Percentiles rank a stretch among this genome's conserved stretches.
phyloP scores from a whole-genome alignment of 1,139 yeast genomes.

The Kurtzmaniella natalensis region DNA sequence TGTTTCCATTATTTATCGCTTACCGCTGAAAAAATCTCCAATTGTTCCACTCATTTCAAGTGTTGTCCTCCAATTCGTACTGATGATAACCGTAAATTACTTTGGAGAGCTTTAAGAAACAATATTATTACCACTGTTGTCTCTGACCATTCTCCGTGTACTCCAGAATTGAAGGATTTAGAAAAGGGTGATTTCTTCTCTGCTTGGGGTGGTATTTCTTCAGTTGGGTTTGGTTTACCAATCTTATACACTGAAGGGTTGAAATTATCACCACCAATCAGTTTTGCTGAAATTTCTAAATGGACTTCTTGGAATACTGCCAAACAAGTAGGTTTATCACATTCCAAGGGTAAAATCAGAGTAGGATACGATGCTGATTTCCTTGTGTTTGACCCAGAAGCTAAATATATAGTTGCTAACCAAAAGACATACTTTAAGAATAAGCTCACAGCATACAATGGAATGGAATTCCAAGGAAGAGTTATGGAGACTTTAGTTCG shows the following conservation, averaged over 20 bases:
- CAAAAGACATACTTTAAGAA: slow-evolving; percentile 69
- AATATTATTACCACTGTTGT: slow-evolving; percentile 80
- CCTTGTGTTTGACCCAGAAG: slow-evolving; percentile 68
- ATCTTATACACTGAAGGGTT: slow-evolving; percentile 72
- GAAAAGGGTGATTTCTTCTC: slow-evolving; percentile 82
- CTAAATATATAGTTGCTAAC: slow-evolving; percentile 53
- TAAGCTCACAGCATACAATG: slow-evolving; percentile 83
- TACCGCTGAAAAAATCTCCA: slow-evolving; percentile 70
- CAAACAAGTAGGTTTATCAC: slow-evolving; percentile 71
- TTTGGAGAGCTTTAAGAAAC: slow-evolving; percentile 73
- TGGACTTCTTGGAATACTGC: slow-evolving; percentile 89
- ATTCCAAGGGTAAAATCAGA: slow-evolving; percentile 65
- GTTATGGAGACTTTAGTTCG: slow-evolving; percentile 76
- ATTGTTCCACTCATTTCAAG: slow-evolving; percentile 76
- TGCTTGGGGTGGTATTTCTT: slow-evolving; percentile 98
- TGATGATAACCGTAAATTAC: slow-evolving; percentile 58
- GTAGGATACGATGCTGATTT: slow-evolving; percentile 87
- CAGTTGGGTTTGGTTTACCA: slow-evolving; percentile 88
- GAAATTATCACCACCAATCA: slow-evolving; percentile 48
- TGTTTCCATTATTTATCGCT: slow-evolving; percentile 88
- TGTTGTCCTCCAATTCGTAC: slow-evolving; percentile 94
- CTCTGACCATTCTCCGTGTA: slow-evolving; percentile 94
- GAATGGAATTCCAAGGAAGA: slow-evolving; percentile 61
- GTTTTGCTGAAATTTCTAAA: slow-evolving; percentile 57
- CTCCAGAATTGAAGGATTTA: slow-evolving; percentile 80